phyloP scores from a whole-genome alignment of 805 yeast genomes.

The Suhomyces canberraensis region DNA sequence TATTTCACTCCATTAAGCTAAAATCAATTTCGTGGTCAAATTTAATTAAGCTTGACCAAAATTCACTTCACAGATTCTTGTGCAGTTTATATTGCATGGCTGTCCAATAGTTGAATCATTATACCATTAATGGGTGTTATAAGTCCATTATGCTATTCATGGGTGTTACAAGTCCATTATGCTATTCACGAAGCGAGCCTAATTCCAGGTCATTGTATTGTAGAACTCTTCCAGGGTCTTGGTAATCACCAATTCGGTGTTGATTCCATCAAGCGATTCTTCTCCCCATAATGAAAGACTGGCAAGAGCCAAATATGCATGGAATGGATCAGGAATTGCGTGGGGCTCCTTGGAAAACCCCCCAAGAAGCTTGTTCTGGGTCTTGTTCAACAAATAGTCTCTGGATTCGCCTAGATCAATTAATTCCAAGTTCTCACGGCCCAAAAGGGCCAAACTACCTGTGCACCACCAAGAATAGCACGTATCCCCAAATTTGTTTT shows the following conservation, averaged over 20 bases:
- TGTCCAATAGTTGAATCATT: no score
- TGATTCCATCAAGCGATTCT: no score
- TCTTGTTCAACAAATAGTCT: slow-evolving; percentile 46
- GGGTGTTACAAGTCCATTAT: no score
- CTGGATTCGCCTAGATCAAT: slow-evolving; percentile 34
- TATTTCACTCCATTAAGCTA: no score
- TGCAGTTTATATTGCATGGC: no score
- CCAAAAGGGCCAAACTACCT: slow-evolving; percentile 52
- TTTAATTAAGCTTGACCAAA: no score
- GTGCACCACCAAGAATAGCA: slow-evolving; percentile 86
- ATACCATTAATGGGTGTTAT: no score
- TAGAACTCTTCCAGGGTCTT: slow-evolving; percentile 3
- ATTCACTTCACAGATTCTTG: no score
- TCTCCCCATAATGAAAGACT: slow-evolving; percentile 42
- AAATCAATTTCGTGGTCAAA: no score
- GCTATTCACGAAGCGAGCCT: no score
- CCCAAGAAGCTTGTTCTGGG: slow-evolving; percentile 65
- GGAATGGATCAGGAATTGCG: slow-evolving; percentile 69
- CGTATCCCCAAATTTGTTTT: slow-evolving; percentile 80
- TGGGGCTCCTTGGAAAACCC: slow-evolving; percentile 73
- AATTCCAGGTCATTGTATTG: no score
- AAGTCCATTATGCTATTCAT: no score
- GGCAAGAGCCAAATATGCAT: slow-evolving; percentile 60
- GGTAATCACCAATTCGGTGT: slow-evolving; percentile 6
- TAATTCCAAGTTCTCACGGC: slow-evolving; percentile 20